Conservation (phyloP, 2,329 filamentous ascomycete genomes). For the Colletotrichum acutatum region DNA sequence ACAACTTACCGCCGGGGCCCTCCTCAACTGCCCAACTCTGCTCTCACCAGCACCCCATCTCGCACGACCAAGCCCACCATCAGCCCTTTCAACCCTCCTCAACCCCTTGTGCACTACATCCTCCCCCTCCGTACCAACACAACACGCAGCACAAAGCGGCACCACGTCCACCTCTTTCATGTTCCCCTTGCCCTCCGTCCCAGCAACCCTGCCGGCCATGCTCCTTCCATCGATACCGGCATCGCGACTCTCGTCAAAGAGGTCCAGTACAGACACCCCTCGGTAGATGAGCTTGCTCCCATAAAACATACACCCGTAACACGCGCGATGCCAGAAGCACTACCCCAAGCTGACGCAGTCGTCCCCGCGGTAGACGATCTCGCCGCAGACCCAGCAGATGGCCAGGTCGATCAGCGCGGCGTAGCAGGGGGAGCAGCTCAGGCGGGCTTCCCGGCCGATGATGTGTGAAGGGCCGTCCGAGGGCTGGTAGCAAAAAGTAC, state of each 20-base stretch:
- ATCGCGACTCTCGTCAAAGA: conserved; percentile 43
- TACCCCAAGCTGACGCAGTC: conserved; percentile 69
- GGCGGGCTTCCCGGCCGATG: conserved; percentile 58
- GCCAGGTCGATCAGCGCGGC: conserved; percentile 61
- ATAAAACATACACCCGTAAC: conserved; percentile 67
- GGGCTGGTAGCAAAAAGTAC: conserved; percentile 65
- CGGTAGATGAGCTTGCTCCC: conserved; percentile 52
- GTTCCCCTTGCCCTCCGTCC: conserved; percentile 23
- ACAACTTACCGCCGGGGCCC: conserved; percentile 23
- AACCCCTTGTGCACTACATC: conserved; percentile 54
- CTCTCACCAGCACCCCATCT: conserved; percentile 52
- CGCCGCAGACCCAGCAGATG: conserved; percentile 68
- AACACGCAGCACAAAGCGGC: conserved; percentile 62
- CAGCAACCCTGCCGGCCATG: neutral
- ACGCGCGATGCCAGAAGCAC: conserved; percentile 69
- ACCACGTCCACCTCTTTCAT: conserved; percentile 56
- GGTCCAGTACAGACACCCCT: conserved; percentile 47
- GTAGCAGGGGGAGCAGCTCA: conserved; percentile 61
- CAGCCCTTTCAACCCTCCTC: conserved; percentile 53
- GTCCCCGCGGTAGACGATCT: conserved; percentile 62
- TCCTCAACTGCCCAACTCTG: conserved; percentile 29
- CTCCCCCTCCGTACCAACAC: conserved; percentile 52
- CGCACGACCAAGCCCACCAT: conserved; percentile 58
- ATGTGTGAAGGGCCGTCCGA: conserved; percentile 49
- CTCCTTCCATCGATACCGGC: conserved; percentile 31